These are phyloP conservation scores for Trametes polyzona DNA, from an alignment of 1,284 basidiomycete species.

Conservation along the genomic window DNA sequence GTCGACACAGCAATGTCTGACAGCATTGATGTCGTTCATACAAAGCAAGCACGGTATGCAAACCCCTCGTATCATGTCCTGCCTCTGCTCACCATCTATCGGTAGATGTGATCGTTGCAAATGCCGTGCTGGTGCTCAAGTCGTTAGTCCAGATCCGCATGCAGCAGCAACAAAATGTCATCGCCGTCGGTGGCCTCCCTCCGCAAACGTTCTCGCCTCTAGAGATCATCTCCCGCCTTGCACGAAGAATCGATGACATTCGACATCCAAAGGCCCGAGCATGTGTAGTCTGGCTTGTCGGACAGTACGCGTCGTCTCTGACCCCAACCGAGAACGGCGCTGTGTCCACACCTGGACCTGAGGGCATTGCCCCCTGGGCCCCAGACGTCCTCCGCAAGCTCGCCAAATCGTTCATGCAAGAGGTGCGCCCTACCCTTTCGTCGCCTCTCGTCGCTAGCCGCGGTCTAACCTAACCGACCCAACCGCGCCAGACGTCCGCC, in stretches of 20 bases:
- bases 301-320: constrained; percentile 64
- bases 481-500: constrained; percentile 51
- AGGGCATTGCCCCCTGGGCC: constrained; percentile 70
- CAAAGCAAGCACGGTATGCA: constrained; percentile 73
- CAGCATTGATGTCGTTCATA: constrained; percentile 78
- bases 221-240: constrained; percentile 75
- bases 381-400: constrained; percentile 84
- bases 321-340: constrained; percentile 26
- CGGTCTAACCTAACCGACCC: background rate
- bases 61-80: constrained; percentile 2
- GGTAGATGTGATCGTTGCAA: constrained; percentile 72
- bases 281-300: constrained; percentile 89
- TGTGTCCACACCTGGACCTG: constrained; percentile 32
- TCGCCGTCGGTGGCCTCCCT: constrained; percentile 25
- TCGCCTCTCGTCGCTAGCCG: background rate
- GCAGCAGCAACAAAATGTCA: constrained; percentile 34
- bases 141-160: constrained; percentile 76
- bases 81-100: background rate
- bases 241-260: constrained; percentile 77
- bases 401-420: constrained; percentile 71
- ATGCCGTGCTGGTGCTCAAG: constrained; percentile 84
- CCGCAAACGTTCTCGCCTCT: constrained; percentile 53
- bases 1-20: constrained; percentile 71
- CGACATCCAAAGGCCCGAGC: constrained; percentile 79
- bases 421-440: constrained; percentile 48